Conservation (phyloP, 768 basidiomycete species). For the Rhizopogon vulgaris region DNA sequence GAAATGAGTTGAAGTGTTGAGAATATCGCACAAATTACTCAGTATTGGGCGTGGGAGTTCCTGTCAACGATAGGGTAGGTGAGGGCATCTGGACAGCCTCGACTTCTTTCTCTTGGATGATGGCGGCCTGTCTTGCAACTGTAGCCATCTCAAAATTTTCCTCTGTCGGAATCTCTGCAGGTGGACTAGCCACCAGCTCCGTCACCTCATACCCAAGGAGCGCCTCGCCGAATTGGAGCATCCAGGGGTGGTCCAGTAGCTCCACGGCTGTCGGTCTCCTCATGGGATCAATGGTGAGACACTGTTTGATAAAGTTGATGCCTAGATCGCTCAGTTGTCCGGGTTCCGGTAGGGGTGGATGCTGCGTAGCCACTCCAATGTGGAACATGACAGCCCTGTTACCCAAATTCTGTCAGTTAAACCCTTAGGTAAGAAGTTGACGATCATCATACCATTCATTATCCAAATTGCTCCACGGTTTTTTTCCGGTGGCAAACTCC, state of each 20-base stretch:
- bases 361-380: conserved; percentile 93
- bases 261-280: conserved; percentile 79
- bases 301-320: conserved; percentile 90
- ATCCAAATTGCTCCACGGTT: conserved; percentile 98
- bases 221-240: conserved; percentile 73
- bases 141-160: conserved; percentile 44
- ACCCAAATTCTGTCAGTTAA: background rate
- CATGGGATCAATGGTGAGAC: conserved; percentile 82
- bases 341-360: conserved; percentile 90
- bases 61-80: conserved; percentile 41
- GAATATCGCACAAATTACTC: conserved; percentile 11
- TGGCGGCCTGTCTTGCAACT: conserved; percentile 51
- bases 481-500: conserved; percentile 92
- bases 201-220: conserved; percentile 62
- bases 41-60: conserved; percentile 23
- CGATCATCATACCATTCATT: conserved; percentile 81
- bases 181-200: conserved; percentile 46
- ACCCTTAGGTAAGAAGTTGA: background rate
- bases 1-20: background rate
- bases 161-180: conserved; percentile 39
- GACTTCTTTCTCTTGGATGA: conserved; percentile 54
- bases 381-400: conserved; percentile 99
- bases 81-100: conserved; percentile 49
- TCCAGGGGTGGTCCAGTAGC: conserved; percentile 86
- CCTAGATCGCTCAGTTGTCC: conserved; percentile 84